Evolutionary conservation across 805 yeast genomes (phyloP).

Genomic region (Starmerella sp.): DNA sequence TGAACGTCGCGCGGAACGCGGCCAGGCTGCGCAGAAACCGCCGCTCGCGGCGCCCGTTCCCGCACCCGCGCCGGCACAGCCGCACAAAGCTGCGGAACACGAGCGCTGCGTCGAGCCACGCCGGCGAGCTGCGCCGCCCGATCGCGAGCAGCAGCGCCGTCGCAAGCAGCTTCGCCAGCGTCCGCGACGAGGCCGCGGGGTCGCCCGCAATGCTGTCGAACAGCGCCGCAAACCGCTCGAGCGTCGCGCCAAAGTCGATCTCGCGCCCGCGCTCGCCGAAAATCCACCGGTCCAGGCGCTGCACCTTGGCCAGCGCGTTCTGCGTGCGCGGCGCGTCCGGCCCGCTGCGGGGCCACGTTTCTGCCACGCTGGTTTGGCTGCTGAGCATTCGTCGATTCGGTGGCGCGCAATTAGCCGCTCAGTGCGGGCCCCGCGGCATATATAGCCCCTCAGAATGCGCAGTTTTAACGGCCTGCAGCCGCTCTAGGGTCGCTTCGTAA

Average conservation of each 20-base stretch:
- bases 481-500: neutral
- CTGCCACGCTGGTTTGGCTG: neutral
- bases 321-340: neutral
- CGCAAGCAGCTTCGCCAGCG: slow-evolving; percentile 9
- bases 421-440: neutral
- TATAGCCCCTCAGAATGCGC: neutral
- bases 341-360: neutral
- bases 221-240: neutral
- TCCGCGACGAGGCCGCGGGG: neutral
- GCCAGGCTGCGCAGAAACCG: neutral
- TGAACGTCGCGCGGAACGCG: neutral
- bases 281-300: neutral
- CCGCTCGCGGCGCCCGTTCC: neutral
- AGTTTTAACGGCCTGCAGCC: neutral
- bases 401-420: neutral
- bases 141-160: slow-evolving; percentile 1
- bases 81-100: neutral
- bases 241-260: neutral
- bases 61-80: neutral
- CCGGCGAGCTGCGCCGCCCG: slow-evolving; percentile 1
- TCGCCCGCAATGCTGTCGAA: neutral
- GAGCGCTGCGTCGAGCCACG: neutral
- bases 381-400: neutral
- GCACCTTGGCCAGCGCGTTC: neutral
- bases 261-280: neutral